Percentiles rank a stretch among this genome's conserved stretches.
These are phyloP conservation scores for Gynochthodes officinalis DNA, from an alignment of 257 asterid species.

Conservation along the genomic window DNA sequence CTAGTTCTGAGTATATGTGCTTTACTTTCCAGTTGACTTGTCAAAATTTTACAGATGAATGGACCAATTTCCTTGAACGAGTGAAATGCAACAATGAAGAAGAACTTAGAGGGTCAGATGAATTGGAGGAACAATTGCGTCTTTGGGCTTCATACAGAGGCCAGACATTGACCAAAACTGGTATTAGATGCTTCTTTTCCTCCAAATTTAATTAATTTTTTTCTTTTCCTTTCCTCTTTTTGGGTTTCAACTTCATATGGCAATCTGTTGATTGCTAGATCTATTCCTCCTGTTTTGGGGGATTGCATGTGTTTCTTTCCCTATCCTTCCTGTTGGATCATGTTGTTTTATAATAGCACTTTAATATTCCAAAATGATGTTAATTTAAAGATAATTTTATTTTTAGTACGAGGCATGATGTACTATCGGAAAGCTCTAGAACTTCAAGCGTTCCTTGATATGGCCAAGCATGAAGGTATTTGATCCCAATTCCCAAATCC, in stretches of 20 bases:
- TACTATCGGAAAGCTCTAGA: slow-evolving; percentile 96
- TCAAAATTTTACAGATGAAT: slow-evolving; percentile 61
- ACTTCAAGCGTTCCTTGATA: slow-evolving; percentile 98
- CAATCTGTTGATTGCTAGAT: background rate
- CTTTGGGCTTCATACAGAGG: slow-evolving; percentile 99
- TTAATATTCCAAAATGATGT: slow-evolving; percentile 7
- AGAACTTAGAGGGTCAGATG: slow-evolving; percentile 77
- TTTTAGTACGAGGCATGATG: slow-evolving; percentile 98
- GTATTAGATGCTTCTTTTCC: slow-evolving; percentile 32
- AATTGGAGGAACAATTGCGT: slow-evolving; percentile 81
- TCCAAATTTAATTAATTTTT: background rate
- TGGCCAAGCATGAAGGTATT: slow-evolving; percentile 98
- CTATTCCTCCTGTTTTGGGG: background rate
- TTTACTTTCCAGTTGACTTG: slow-evolving; percentile 19
- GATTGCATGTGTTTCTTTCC: background rate
- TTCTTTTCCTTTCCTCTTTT: background rate
- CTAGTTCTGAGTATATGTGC: slow-evolving; percentile 13
- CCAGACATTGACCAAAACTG: slow-evolving; percentile 94
- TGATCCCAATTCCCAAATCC: slow-evolving; percentile 14
- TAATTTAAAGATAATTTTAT: background rate
- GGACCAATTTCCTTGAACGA: slow-evolving; percentile 98
- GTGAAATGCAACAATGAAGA: slow-evolving; percentile 57
- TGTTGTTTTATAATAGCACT: slow-evolving; percentile 3
- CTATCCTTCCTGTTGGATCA: slow-evolving; percentile 8
- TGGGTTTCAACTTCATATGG: background rate